Conservation (phyloP, 2,329 filamentous ascomycete genomes). For the Epichloe sibirici region DNA sequence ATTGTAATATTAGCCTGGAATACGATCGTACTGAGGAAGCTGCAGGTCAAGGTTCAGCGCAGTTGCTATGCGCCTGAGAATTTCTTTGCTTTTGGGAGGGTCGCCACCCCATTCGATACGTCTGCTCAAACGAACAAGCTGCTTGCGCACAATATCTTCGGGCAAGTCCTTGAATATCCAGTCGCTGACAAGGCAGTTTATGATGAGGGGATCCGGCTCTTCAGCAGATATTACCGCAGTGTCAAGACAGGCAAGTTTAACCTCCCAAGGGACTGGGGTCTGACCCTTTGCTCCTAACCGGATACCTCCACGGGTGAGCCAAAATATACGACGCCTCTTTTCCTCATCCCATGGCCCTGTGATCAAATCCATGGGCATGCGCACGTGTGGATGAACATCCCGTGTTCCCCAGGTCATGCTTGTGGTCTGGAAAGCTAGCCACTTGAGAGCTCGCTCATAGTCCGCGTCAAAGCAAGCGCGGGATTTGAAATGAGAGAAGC, state of each 20-base stretch:
- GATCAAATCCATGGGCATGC: conserved; percentile 28
- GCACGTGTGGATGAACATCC: conserved; percentile 27
- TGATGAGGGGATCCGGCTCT: conserved; percentile 17
- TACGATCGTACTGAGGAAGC: conserved; percentile 4
- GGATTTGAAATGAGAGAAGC: conserved; percentile 19
- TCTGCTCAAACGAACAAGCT: conserved; percentile 14
- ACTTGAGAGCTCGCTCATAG: conserved; percentile 16
- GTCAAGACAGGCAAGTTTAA: conserved; percentile 23
- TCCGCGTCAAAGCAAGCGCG: conserved; percentile 25
- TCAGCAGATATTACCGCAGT: conserved; percentile 21
- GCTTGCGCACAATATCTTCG: conserved; percentile 16
- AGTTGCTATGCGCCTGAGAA: conserved; percentile 12
- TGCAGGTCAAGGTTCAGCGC: conserved; percentile 7
- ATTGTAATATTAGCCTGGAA: neutral
- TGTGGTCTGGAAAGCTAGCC: conserved; percentile 12
- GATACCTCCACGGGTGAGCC: conserved; percentile 30
- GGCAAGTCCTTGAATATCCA: conserved; percentile 19
- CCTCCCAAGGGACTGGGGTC: conserved; percentile 27
- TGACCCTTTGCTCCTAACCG: conserved; percentile 16
- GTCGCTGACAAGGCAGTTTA: conserved; percentile 19
- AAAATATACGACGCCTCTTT: conserved; percentile 29
- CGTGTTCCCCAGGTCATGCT: conserved; percentile 13
- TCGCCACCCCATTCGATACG: conserved; percentile 21
- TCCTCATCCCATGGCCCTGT: conserved; percentile 30
- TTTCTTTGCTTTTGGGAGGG: conserved; percentile 9